phyloP scores from a whole-genome alignment of 2,329 filamentous ascomycete genomes.

The Lasiodiplodia hormozganensis region DNA sequence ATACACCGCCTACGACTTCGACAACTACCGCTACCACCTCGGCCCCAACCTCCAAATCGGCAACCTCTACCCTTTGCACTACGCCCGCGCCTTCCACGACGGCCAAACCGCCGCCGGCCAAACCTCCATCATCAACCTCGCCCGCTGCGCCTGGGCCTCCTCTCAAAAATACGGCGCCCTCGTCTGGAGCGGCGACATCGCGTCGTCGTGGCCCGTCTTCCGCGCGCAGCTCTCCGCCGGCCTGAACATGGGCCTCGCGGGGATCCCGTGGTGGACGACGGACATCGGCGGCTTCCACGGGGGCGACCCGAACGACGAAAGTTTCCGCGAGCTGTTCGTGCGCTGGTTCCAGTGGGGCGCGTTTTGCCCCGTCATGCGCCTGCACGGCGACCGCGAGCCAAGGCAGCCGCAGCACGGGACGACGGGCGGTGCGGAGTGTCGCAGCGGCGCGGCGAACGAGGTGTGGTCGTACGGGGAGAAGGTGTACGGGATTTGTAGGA shows the following conservation, averaged over 20 bases:
- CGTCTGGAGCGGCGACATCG: slow-evolving; percentile 73
- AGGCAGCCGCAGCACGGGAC: slow-evolving; percentile 53
- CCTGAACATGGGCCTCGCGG: slow-evolving; percentile 69
- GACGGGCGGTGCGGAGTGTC: slow-evolving; percentile 46
- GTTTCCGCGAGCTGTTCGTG: slow-evolving; percentile 68
- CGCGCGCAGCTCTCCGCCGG: slow-evolving; percentile 68
- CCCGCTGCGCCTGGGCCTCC: slow-evolving; percentile 64
- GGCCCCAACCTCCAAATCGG: slow-evolving; percentile 64
- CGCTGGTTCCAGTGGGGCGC: slow-evolving; percentile 75
- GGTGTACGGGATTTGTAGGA: slow-evolving; percentile 66
- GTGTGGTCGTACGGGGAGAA: slow-evolving; percentile 71
- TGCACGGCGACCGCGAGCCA: slow-evolving; percentile 71
- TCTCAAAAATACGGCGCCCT: slow-evolving; percentile 70
- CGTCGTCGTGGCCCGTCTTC: slow-evolving; percentile 66
- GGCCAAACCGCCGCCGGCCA: slow-evolving; percentile 59
- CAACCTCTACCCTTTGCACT: slow-evolving; percentile 66
- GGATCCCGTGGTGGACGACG: slow-evolving; percentile 73
- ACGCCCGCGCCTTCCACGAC: slow-evolving; percentile 66
- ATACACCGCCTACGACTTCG: slow-evolving; percentile 70
- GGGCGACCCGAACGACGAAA: slow-evolving; percentile 62
- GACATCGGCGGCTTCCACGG: slow-evolving; percentile 76
- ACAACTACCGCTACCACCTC: slow-evolving; percentile 67
- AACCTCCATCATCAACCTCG: slow-evolving; percentile 64
- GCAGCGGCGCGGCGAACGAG: slow-evolving; percentile 64
- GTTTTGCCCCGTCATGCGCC: slow-evolving; percentile 71